Evolutionary conservation across 2,329 filamentous ascomycete genomes (phyloP), one percentile per base, ranked within the genome.

Genomic region (Paecilomyces dactylethromorphus): DNA sequence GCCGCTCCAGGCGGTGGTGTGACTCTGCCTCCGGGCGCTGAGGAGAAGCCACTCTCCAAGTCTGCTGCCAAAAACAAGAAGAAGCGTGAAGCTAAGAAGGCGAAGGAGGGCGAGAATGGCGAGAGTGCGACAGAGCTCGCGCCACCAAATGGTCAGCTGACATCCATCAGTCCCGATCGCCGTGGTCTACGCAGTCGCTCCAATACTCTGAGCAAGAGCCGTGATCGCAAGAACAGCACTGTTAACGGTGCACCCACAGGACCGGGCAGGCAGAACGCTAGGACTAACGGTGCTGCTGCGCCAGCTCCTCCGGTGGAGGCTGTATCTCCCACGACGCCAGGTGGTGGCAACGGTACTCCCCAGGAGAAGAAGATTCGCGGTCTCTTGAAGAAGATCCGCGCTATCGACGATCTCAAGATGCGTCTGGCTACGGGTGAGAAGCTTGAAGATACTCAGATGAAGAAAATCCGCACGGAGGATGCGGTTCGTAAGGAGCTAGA

Each of bases 341-440:
- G 66, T 10, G 69, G 84, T 64, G 72, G 79, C 66, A 71, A 84
- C 78, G 81, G 87, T 75, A 81, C 78, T 65, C 87, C 90, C n/a
- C 86, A 89, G 62, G 92, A 95, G 52, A 99, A 97, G 86, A 99
- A 97, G 81, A 85, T 97, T 62, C 84, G 94, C 58, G 91, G 91
- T 60, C 82, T 99, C 62, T 83, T 96, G 74, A 99, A 99, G 85
- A 99, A 99, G 84, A 89, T 99, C 62, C 87, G 94, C 21, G 94
- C 94, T 11, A 99, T 99, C 71, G 94, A 99, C 72, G 94, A 99
- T 73, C 80, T 99, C 62, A 96, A 97, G 81, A 97, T 97, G 92
- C 87, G 94, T 58, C 87, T 92, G 65, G 94, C 93, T 2, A 88
- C 89, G 33, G 93, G 93, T 4, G 94, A 99, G 82, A 97, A 97